Base-by-base conservation (phyloP, 2,329 filamentous ascomycete genomes). In the Epichloe hybrida region DNA sequence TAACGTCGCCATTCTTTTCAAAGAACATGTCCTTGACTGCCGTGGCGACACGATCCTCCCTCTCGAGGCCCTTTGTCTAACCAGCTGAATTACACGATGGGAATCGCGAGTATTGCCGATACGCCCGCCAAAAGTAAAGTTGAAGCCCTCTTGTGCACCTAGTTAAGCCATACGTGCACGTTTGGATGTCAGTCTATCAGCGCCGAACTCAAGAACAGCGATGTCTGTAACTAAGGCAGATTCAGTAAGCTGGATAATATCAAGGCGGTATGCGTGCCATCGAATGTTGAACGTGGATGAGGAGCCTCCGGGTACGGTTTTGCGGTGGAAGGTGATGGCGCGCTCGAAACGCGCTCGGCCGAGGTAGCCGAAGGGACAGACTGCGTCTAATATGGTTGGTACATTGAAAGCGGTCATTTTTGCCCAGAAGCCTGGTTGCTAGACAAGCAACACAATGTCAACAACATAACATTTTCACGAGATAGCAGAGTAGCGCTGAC, bases 331-430 rank as follows among this genome's bases (percentile, higher is more conserved):
- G 8, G 72, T 64, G 54, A 95, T 91, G 54, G 84, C 87, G 54
- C 76, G 77, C 48, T 84, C 79, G 39, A 95, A 77, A 38, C 86
- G 81, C 55, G 81, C 81, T 63, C 87, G 85, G 66, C 88, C 88
- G 15, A 94, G 73, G 65, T 89, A 93, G 73, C 88, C 86, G 76
- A 72, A 76, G 4, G 87, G 85, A 64, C 88, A 94, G 58, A 93
- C 78, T 2, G 81, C 86, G 69, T 95, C 89, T n/a, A 79, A 87
- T 52, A 89, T 80, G 62, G 88, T 79, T 53, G 83, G 80, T 66
- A 94, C 85, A 54, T 80, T 78, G 71, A 90, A 86, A 59, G 81
- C 79, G 20, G 83, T 80, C 86, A 90, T 89, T 43, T 64, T 63
- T 45, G 31, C 37, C 46, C n/a, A 1, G 8, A 0, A 9, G 27